A percentile compares a stretch with the other conserved stretches of the same genome.
These are phyloP conservation scores for Leccinum boreale DNA, from an alignment of 768 basidiomycete genomes.

Conservation along the genomic window DNA sequence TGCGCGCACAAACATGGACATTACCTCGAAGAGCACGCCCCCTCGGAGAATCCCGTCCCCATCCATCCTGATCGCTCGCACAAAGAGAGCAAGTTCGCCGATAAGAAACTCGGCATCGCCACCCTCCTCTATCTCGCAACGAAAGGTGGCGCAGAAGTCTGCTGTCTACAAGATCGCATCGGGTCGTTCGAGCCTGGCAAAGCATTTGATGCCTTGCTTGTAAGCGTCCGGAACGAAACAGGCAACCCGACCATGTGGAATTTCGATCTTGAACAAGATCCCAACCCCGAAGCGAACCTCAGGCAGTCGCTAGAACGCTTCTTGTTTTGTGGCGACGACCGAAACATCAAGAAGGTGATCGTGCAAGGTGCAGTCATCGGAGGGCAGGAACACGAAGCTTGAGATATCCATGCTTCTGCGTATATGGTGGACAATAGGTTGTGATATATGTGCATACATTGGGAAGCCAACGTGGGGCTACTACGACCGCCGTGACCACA, in stretches of 20 bases:
- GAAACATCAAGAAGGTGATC: conserved; percentile 79
- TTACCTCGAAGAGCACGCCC: background rate
- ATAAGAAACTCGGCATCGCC: conserved; percentile 65
- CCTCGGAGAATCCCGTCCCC: background rate
- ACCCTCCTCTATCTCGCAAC: conserved; percentile 90
- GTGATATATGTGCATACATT: background rate
- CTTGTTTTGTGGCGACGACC: conserved; percentile 82
- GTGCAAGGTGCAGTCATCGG: conserved; percentile 81
- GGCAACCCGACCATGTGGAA: conserved; percentile 61
- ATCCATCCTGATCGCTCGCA: background rate
- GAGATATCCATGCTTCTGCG: conserved; percentile 1
- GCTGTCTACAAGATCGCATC: conserved; percentile 59
- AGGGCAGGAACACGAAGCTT: conserved; percentile 45
- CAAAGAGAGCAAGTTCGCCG: conserved; percentile 38
- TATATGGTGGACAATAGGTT: conserved; percentile 5
- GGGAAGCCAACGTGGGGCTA: conserved; percentile 1
- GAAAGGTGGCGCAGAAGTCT: conserved; percentile 84
- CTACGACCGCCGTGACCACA: background rate
- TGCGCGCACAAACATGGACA: background rate
- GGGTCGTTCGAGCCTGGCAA: conserved; percentile 82
- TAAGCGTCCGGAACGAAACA: conserved; percentile 51
- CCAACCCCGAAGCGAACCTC: conserved; percentile 36
- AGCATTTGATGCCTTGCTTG: conserved; percentile 85
- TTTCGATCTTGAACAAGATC: conserved; percentile 33
- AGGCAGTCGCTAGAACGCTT: conserved; percentile 73